These are phyloP conservation scores for Fusarium caatingaense DNA, from an alignment of 2,329 filamentous ascomycete species.

Conservation along the genomic window DNA sequence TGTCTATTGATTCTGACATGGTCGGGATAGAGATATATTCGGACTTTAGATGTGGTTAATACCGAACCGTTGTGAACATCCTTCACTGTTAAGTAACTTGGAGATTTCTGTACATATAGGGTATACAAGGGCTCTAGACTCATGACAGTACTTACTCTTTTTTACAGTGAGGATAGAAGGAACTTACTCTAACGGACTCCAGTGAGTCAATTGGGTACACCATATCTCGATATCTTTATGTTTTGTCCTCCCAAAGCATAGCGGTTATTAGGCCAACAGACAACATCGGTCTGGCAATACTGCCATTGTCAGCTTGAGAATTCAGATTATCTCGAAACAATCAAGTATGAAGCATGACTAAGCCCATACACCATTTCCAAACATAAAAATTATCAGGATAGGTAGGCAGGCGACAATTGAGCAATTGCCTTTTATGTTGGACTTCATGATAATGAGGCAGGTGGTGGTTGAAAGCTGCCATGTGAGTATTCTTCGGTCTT, in stretches of 20 bases:
- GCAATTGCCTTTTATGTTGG: neutral
- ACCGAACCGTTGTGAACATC: too few species aligned
- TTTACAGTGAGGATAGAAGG: neutral
- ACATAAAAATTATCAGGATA: neutral
- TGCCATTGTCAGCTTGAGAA: neutral
- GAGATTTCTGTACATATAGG: neutral
- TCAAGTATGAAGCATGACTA: neutral
- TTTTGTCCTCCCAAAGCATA: neutral
- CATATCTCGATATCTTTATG: neutral
- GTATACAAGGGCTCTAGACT: neutral
- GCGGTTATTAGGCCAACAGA: neutral
- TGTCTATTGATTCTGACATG: neutral
- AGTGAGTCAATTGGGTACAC: neutral
- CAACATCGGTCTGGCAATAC: neutral
- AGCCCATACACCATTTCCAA: neutral
- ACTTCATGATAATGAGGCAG: neutral
- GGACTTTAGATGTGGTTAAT: neutral
- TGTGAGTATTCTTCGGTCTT: neutral
- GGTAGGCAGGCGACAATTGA: neutral
- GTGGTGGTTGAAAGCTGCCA: neutral
- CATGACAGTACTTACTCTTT: neutral
- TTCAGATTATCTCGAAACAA: neutral
- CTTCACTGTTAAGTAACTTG: neutral
- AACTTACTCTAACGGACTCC: neutral
- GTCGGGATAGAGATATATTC: neutral